Conservation (phyloP, 164 flowering plant genomes). For the Piper betle region DNA sequence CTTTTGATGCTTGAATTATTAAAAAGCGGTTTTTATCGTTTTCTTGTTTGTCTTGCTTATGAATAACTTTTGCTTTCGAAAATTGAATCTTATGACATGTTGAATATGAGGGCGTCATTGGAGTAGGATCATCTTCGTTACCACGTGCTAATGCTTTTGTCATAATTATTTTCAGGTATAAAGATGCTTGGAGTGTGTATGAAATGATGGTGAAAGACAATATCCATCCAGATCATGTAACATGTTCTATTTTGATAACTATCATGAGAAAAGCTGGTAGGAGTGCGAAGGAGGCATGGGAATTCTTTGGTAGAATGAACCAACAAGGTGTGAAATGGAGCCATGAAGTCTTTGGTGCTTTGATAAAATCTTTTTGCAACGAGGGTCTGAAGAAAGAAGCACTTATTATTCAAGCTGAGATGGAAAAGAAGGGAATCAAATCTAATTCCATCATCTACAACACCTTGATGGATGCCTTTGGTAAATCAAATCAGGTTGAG, state of each 20-base stretch:
- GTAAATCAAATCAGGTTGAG: slow-evolving; percentile 63
- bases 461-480: slow-evolving; percentile 72
- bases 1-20: not conserved
- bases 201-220: slow-evolving; percentile 55
- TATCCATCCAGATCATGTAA: slow-evolving; percentile 68
- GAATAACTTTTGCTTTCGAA: too few species aligned
- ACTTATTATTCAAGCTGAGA: slow-evolving; percentile 67
- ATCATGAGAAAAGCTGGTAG: slow-evolving; percentile 68
- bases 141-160: not conserved
- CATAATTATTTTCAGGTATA: slow-evolving; percentile 32
- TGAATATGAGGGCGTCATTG: too few species aligned
- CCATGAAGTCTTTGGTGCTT: slow-evolving; percentile 60
- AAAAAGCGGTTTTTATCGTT: not conserved
- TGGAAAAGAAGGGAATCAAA: slow-evolving; percentile 72
- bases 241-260: slow-evolving; percentile 68
- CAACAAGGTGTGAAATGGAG: slow-evolving; percentile 68
- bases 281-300: slow-evolving; percentile 78
- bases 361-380: slow-evolving; percentile 80
- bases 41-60: not conserved
- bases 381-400: slow-evolving; percentile 88
- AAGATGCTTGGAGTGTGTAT: slow-evolving; percentile 65
- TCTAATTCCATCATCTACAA: slow-evolving; percentile 66
- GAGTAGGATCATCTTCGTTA: too few species aligned
- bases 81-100: too few species aligned
- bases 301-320: slow-evolving; percentile 72